Conservation (phyloP, 257 asterid genomes). For the Eucommia ulmoides region DNA sequence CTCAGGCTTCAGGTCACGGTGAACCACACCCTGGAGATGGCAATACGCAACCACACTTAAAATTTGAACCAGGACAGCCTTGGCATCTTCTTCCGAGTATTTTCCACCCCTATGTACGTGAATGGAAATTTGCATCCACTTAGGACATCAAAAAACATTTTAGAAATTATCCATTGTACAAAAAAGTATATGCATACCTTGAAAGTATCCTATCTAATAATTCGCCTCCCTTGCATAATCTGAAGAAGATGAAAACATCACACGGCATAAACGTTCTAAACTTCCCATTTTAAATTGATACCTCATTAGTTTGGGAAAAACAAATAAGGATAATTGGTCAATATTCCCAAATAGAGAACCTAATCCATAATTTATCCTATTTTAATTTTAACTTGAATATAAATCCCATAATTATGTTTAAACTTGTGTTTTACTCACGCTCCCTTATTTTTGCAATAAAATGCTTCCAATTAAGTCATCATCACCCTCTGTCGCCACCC, state of each 20-base stretch:
- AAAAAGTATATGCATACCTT: slow-evolving; percentile 25
- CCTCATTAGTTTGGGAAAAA: not conserved
- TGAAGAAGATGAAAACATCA: slow-evolving; percentile 14
- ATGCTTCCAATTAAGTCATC: too few relatives aligned
- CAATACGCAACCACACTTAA: slow-evolving; percentile 58
- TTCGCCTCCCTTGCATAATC: slow-evolving; percentile 88
- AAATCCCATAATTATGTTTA: too few relatives aligned
- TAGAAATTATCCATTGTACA: not conserved
- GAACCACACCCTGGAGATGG: slow-evolving; percentile 84
- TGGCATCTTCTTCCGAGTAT: slow-evolving; percentile 61
- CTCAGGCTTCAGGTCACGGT: slow-evolving; percentile 74
- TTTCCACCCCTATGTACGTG: slow-evolving; percentile 48
- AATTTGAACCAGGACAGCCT: slow-evolving; percentile 49
- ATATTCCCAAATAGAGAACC: too few relatives aligned
- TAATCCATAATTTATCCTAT: too few relatives aligned
- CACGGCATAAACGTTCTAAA: not conserved
- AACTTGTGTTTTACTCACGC: too few relatives aligned
- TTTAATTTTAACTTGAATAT: too few relatives aligned
- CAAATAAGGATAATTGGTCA: too few relatives aligned
- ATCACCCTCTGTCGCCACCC: too few relatives aligned
- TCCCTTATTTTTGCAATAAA: too few relatives aligned
- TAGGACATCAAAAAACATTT: not conserved
- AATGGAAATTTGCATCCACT: slow-evolving; percentile 7
- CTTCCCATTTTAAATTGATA: not conserved
- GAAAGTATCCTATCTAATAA: slow-evolving; percentile 65